These are phyloP conservation scores for Sarocladiaceae sp. DNA, from an alignment of 2,329 filamentous ascomycete species.

Conservation along the genomic window DNA sequence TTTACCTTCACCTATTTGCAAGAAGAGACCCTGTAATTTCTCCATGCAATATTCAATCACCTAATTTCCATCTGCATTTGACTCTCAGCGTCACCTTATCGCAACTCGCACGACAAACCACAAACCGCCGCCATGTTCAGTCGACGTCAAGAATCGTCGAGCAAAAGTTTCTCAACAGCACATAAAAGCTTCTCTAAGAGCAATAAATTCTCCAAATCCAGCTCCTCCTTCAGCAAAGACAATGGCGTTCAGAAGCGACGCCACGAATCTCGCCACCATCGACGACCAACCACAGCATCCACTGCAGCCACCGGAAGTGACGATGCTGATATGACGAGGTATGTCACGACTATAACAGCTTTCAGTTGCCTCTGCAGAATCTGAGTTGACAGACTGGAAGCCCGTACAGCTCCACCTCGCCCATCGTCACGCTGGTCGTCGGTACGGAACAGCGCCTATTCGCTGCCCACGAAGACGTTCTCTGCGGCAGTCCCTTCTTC, in stretches of 20 bases:
- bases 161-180: slow-evolving; percentile 51
- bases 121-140: slow-evolving; percentile 38
- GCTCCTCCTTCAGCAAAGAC: slow-evolving; percentile 51
- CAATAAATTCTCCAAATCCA: slow-evolving; percentile 46
- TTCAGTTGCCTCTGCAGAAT: not conserved
- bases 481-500: slow-evolving; percentile 78
- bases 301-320: slow-evolving; percentile 29
- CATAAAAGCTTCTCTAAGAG: slow-evolving; percentile 49
- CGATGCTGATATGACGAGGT: slow-evolving; percentile 40
- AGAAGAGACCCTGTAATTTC: too few relatives aligned
- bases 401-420: slow-evolving; percentile 39
- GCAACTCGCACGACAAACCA: not conserved
- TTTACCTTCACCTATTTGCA: too few relatives aligned
- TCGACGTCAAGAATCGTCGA: slow-evolving; percentile 39
- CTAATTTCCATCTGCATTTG: not conserved
- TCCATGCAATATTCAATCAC: not conserved
- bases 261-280: slow-evolving; percentile 43
- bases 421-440: slow-evolving; percentile 76
- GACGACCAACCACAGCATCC: slow-evolving; percentile 45
- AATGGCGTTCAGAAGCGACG: slow-evolving; percentile 51
- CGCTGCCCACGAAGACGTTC: slow-evolving; percentile 83
- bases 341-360: slow-evolving; percentile 18
- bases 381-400: not conserved
- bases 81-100: not conserved
- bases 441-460: slow-evolving; percentile 83